phyloP scores from a whole-genome alignment of 352 stramenopile genomes.

The Globisporangium irregulare region DNA sequence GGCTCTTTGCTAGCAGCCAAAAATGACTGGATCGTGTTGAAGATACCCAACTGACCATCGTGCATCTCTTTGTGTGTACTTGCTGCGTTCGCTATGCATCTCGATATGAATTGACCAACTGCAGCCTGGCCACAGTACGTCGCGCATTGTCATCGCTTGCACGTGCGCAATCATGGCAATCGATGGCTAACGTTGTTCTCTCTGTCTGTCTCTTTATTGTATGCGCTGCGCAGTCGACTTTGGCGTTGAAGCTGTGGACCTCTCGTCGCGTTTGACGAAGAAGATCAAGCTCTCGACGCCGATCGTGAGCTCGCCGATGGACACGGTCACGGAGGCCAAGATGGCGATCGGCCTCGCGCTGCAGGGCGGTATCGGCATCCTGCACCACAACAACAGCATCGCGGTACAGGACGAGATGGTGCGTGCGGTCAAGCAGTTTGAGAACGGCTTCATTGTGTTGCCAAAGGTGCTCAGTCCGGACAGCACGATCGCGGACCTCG shows the following conservation, averaged over 20 bases:
- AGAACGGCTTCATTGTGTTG: conserved; percentile 99
- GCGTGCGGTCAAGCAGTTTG: conserved; percentile 94
- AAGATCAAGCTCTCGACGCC: conserved; percentile 94
- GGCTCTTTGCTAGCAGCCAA: too few species aligned
- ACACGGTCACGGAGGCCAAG: conserved; percentile 98
- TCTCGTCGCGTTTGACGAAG: conserved; percentile 84
- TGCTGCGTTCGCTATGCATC: not conserved
- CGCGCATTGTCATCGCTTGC: not conserved
- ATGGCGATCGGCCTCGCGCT: conserved; percentile 99
- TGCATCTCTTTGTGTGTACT: not conserved
- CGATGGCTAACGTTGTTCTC: not conserved
- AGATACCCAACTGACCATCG: not conserved
- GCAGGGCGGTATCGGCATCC: conserved; percentile 97
- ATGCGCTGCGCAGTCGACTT: conserved; percentile 84
- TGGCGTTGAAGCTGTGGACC: conserved; percentile 90
- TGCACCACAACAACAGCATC: conserved; percentile 98
- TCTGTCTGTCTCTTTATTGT: not conserved
- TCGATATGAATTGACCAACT: not conserved
- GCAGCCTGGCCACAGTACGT: conserved; percentile 69
- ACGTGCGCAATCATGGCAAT: not conserved
- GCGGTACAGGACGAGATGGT: conserved; percentile 93
- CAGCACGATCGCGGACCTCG: conserved; percentile 92
- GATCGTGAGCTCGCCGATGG: conserved; percentile 98
- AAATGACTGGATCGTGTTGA: conserved; percentile 8
- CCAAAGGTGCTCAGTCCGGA: conserved; percentile 93